Evolutionary conservation across 2,329 filamentous ascomycete genomes (phyloP).

Genomic region (Arthrobotrys megalospora): DNA sequence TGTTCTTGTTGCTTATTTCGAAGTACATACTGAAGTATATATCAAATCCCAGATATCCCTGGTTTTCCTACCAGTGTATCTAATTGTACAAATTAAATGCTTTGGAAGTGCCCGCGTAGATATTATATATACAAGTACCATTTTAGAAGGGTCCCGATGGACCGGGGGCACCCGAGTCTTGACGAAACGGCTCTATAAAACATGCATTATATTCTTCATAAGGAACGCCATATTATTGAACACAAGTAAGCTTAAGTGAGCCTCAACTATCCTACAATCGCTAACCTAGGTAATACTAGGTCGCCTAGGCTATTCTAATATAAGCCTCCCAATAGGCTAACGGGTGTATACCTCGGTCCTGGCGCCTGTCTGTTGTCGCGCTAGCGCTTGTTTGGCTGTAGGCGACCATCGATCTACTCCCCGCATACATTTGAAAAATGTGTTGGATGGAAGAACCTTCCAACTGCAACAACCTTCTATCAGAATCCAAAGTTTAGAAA

Average conservation of each 20-base stretch:
- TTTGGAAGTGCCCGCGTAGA: not conserved
- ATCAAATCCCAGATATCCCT: conserved; percentile 13
- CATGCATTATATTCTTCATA: no score
- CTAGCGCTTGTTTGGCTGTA: not conserved
- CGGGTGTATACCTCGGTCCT: not conserved
- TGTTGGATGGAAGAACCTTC: conserved; percentile 26
- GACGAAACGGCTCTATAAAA: no score
- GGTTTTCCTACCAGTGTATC: conserved; percentile 1
- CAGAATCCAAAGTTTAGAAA: conserved; percentile 3
- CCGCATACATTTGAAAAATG: conserved; percentile 7
- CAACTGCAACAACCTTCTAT: conserved; percentile 20
- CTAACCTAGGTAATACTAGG: no score
- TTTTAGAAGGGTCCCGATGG: not conserved
- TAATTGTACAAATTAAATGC: not conserved
- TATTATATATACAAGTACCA: not conserved
- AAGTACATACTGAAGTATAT: conserved; percentile 30
- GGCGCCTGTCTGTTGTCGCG: not conserved
- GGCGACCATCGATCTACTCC: conserved; percentile 11
- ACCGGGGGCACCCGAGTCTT: no score
- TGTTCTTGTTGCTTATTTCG: not conserved
- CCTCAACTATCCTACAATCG: no score
- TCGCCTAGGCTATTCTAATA: not conserved
- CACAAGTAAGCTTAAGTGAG: no score
- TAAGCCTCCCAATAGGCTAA: not conserved
- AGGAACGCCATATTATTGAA: no score